phyloP scores from a whole-genome alignment of 352 stramenopile genomes.

The Globisporangium irregulare region DNA sequence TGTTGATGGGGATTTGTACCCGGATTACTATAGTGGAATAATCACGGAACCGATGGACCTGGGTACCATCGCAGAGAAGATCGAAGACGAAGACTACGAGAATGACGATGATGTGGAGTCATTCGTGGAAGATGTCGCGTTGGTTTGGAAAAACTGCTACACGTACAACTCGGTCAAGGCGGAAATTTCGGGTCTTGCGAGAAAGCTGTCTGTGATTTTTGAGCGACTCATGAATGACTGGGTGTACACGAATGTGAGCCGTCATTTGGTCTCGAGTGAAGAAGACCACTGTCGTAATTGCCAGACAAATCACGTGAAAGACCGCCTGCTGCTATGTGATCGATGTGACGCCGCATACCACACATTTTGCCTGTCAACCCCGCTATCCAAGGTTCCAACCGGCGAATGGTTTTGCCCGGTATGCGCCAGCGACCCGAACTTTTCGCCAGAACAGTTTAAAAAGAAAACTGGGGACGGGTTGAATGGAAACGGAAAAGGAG shows the following conservation, averaged over 20 bases:
- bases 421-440: slow-evolving; percentile 51
- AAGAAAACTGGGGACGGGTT: slow-evolving; percentile 34
- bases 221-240: slow-evolving; percentile 80
- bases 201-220: slow-evolving; percentile 76
- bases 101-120: slow-evolving; percentile 74
- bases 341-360: slow-evolving; percentile 83
- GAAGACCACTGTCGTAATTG: slow-evolving; percentile 81
- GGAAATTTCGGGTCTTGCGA: slow-evolving; percentile 72
- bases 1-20: slow-evolving; percentile 79
- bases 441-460: slow-evolving; percentile 48
- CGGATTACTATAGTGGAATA: slow-evolving; percentile 76
- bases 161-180: slow-evolving; percentile 82
- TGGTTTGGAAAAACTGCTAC: slow-evolving; percentile 87
- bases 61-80: slow-evolving; percentile 76
- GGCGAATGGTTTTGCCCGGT: slow-evolving; percentile 78
- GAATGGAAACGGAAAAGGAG: slow-evolving; percentile 19
- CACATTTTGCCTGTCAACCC: slow-evolving; percentile 72
- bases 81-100: slow-evolving; percentile 85
- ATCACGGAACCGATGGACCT: slow-evolving; percentile 83
- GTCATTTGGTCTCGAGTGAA: slow-evolving; percentile 55
- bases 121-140: slow-evolving; percentile 76
- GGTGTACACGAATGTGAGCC: slow-evolving; percentile 57
- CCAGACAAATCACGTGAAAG: slow-evolving; percentile 66
- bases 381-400: slow-evolving; percentile 50
- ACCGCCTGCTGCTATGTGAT: slow-evolving; percentile 68